Percentiles rank a stretch among this genome's conserved stretches.
phyloP scores from a whole-genome alignment of 2,329 filamentous ascomycete species.

The Trichoderma sp. region DNA sequence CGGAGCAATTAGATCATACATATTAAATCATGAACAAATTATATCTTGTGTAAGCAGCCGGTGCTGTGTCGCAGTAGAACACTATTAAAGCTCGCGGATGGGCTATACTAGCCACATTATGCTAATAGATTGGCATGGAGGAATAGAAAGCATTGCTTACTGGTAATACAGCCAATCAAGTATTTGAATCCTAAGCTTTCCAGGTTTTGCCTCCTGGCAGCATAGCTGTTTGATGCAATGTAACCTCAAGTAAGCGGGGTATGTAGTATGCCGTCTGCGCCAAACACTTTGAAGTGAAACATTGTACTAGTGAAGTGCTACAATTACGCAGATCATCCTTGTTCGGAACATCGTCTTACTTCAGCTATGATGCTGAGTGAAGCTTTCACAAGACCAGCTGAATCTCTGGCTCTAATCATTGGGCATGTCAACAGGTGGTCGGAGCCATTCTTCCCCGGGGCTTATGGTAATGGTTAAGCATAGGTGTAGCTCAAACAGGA shows the following conservation, averaged over 20 bases:
- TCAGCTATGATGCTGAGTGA: not conserved
- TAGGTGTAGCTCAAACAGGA: not conserved
- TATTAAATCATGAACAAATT: not conserved
- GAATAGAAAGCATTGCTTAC: slow-evolving; percentile 5
- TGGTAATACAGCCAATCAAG: not conserved
- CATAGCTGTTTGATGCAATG: not conserved
- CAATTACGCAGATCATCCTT: not conserved
- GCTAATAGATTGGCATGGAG: not conserved
- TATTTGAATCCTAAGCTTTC: not conserved
- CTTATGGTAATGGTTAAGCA: not conserved
- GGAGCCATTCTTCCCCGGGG: not conserved
- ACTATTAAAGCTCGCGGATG: not conserved
- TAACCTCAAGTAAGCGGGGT: not conserved
- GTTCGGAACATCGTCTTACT: not conserved
- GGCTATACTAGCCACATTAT: not conserved
- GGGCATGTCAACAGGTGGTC: not conserved
- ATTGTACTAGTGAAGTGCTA: not conserved
- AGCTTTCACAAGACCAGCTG: not conserved
- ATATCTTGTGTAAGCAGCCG: not conserved
- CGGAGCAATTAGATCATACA: not conserved
- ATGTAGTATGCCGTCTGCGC: not conserved
- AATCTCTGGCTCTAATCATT: not conserved
- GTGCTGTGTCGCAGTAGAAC: not conserved
- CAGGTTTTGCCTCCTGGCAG: not conserved
- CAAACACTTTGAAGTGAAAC: not conserved